Base-by-base conservation (phyloP, 2,329 filamentous ascomycete species). In the Scleromitrula shiraiana region DNA sequence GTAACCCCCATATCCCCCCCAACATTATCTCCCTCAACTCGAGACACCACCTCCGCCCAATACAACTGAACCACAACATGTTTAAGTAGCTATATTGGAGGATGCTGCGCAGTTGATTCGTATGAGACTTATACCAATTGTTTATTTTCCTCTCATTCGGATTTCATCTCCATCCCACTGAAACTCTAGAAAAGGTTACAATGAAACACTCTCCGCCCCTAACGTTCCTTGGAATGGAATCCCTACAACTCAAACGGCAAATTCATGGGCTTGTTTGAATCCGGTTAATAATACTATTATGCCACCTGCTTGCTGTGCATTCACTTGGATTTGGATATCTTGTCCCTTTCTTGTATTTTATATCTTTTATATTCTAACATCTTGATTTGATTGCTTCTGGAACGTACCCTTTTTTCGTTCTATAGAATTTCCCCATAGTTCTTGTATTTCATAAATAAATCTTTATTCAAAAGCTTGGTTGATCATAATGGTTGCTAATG, bases 81-180 rank as follows among this genome's bases (percentile, higher is more conserved):
- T 46, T 35, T 43, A 29, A 50, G 22, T 57, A 35, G 23, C 30
- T 23, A 26, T 42, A 36, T 41, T 14, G 46, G 46, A 14, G 46
- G 38, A 7, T 43, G 46, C 19, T 48, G 38, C 12, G 15, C 17
- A 15, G 5, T 43, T 8, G 46, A 48, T 36, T 12, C 17, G 0
- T 22, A 29, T 14, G 46, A 32, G 2, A 2, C 4, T 24, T 48
- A 37, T 20, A 26, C 38, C 14, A 29, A 20, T 19, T 48, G 46
- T 48, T 8, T 20, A 4, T 14, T 10, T 14, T 20, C 4, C 6
- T 27, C 24, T 14, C 14, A 2, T n/a, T 15, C 2, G 4, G 4
- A 5, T 10, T n/a, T n/a, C 9, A 10, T 22, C 14, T 15, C 14
- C 5, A 24, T 24, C 37, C 8, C 10, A n/a, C 14, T 9, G 14